Conservation (phyloP, 768 basidiomycete genomes). For the Plicaturopsis crispa region DNA sequence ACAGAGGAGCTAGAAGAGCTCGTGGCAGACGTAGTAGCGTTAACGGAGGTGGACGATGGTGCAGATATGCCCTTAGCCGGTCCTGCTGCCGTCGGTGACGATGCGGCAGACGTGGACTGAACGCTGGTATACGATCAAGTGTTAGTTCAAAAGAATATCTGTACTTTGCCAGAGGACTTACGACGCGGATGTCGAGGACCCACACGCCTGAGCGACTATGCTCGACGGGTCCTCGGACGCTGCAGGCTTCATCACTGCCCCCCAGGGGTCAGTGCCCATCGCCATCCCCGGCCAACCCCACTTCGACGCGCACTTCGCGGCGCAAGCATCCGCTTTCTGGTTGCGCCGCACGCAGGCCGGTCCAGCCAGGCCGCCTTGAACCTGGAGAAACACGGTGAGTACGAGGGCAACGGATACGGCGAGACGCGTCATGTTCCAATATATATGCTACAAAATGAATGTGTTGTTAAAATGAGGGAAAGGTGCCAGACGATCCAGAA, state of each 20-base stretch:
- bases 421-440: neutral
- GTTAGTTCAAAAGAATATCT: too few relatives aligned
- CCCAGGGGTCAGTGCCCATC: conserved; percentile 54
- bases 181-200: conserved; percentile 18
- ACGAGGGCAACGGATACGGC: conserved; percentile 15
- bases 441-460: conserved; percentile 12
- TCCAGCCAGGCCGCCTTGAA: conserved; percentile 15
- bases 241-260: conserved; percentile 34
- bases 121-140: too few relatives aligned
- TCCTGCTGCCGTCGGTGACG: too few relatives aligned
- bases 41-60: conserved; percentile 2
- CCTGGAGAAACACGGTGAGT: conserved; percentile 11
- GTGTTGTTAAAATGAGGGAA: conserved; percentile 3
- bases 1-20: neutral
- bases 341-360: conserved; percentile 16
- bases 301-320: conserved; percentile 12
- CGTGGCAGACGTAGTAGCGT: conserved; percentile 2
- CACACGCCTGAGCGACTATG: conserved; percentile 37
- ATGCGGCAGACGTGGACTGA: too few relatives aligned
- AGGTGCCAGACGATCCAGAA: conserved; percentile 27
- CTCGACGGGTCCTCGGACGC: conserved; percentile 22
- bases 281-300: conserved; percentile 33
- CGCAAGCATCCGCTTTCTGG: conserved; percentile 8
- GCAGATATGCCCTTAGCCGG: neutral
- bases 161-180: too few relatives aligned